Evolutionary conservation across 2,329 filamentous ascomycete species (phyloP), one percentile per base, ranked within the genome.

Genomic region (Lachnellula willkommii): DNA sequence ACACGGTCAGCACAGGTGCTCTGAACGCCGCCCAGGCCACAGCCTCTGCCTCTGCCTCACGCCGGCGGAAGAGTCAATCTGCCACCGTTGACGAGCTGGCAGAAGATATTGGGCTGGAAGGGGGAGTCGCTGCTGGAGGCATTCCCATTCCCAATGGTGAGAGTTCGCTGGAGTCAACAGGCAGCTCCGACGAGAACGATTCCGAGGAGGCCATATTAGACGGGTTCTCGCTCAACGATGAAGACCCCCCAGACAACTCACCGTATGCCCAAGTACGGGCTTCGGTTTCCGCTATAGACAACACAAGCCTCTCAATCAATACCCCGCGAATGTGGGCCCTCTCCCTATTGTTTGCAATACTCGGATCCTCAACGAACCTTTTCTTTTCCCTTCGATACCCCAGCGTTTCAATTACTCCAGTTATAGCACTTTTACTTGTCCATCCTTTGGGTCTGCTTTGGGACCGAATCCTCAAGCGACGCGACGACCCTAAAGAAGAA

Each of bases 351-450:
- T 94, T 94, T 70, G 86, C 89, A 8, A 78, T 94, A 39, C 80
- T 91, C 40, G 90, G 90, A 59, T 93, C 89, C 47, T 88, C 88
- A 2, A 90, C 88, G 37, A 94, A 94, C 71, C 75, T 95, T 42
- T 94, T 95, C 75, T 95, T 95, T 76, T 92, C 89, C 37, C 77
- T 95, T 69, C 82, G 90, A 80, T 95, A 94, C 77, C 90, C 90
- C 28, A 94, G 90, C 71, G 89, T 95, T 70, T 88, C 88, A 58
- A 93, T 95, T 67, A 93, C 89, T 22, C 90, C 90, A 40, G 88
- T 95, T 63, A 95, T 95, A 74, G 89, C 90, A 32, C 78, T 94
- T 66, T 77, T 95, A 56, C 83, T 95, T 55, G 89, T 91, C 47
- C 90, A 94, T 68, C 90, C 90, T 2, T 80, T 95, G 53, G 90